phyloP scores from a whole-genome alignment of 495 filamentous ascomycete genomes.

The Aspergillus cavernicola region DNA sequence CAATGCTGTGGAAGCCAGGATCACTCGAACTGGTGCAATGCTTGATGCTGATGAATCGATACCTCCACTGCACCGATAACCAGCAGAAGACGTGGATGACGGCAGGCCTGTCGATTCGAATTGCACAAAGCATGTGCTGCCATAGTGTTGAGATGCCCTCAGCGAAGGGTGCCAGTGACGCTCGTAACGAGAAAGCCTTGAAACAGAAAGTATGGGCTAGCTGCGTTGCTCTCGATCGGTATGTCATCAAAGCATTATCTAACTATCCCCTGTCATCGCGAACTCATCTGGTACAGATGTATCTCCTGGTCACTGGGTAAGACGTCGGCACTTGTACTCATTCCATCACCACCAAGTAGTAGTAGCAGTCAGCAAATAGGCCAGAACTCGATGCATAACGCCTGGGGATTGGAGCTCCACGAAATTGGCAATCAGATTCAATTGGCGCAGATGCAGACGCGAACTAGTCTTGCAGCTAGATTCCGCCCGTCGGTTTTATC shows the following conservation, averaged over 20 bases:
- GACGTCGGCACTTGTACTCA: conserved; percentile 14
- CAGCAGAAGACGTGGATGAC: conserved; percentile 32
- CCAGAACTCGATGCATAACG: neutral
- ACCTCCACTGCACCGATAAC: conserved; percentile 30
- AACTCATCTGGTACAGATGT: conserved; percentile 14
- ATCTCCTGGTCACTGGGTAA: conserved; percentile 25
- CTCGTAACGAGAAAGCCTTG: neutral
- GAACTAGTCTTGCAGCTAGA: conserved; percentile 13
- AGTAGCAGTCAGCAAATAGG: too few relatives aligned
- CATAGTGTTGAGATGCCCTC: conserved; percentile 1
- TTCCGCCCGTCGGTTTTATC: conserved; percentile 8
- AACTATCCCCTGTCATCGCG: neutral
- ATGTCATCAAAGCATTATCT: neutral
- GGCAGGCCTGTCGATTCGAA: conserved; percentile 25
- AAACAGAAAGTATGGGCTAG: conserved; percentile 21
- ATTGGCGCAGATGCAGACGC: conserved; percentile 20
- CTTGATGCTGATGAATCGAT: conserved; percentile 28
- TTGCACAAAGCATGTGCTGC: conserved; percentile 24
- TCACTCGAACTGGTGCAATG: conserved; percentile 26
- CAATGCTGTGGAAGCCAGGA: conserved; percentile 22
- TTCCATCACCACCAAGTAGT: conserved; percentile 7
- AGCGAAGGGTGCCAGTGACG: neutral
- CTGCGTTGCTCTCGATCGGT: conserved; percentile 23
- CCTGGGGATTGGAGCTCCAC: conserved; percentile 12
- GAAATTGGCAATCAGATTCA: conserved; percentile 25